Conservation (phyloP, 2,329 filamentous ascomycete species). For the Corniculantispora saksenae region DNA sequence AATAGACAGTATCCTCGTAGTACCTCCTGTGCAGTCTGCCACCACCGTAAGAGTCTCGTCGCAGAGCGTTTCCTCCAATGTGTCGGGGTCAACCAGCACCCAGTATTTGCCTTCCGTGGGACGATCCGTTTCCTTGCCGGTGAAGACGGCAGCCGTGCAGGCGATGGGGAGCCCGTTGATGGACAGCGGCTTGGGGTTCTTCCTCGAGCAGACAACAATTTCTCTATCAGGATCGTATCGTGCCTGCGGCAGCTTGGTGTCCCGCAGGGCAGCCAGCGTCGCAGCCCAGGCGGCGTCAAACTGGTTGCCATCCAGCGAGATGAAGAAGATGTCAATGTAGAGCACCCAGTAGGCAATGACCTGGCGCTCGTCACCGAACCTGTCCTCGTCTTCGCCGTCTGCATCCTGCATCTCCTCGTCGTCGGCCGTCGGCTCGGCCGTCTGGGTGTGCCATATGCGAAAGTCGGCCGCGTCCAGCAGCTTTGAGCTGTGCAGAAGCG, state of each 20-base stretch:
- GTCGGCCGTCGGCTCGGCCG: constrained; percentile 49
- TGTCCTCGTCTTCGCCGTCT: constrained; percentile 39
- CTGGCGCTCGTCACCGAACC: constrained; percentile 33
- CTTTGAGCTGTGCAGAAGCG: constrained; percentile 70
- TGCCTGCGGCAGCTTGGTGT: constrained; percentile 76
- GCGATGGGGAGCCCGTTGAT: constrained; percentile 72
- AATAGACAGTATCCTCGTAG: constrained; percentile 65
- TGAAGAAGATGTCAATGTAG: constrained; percentile 92
- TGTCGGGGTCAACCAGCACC: constrained; percentile 86
- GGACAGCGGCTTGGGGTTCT: constrained; percentile 55
- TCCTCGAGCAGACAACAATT: constrained; percentile 70
- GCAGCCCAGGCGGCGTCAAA: constrained; percentile 91
- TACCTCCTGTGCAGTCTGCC: constrained; percentile 62
- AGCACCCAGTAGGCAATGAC: constrained; percentile 91
- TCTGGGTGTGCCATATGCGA: constrained; percentile 67
- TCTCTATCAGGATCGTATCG: constrained; percentile 84
- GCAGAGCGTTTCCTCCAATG: constrained; percentile 83
- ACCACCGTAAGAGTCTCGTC: constrained; percentile 81
- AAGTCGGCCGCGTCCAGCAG: constrained; percentile 69
- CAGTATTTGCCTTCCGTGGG: constrained; percentile 58
- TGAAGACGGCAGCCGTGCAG: constrained; percentile 78
- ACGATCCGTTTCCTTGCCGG: constrained; percentile 56
- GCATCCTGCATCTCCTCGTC: constrained; percentile 41
- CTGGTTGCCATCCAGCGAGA: constrained; percentile 87
- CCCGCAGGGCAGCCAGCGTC: constrained; percentile 74